Evolutionary conservation across 148 eudicot species (phyloP), one percentile per base, ranked within the genome.

Genomic region (Vaccinium myrtillus): DNA sequence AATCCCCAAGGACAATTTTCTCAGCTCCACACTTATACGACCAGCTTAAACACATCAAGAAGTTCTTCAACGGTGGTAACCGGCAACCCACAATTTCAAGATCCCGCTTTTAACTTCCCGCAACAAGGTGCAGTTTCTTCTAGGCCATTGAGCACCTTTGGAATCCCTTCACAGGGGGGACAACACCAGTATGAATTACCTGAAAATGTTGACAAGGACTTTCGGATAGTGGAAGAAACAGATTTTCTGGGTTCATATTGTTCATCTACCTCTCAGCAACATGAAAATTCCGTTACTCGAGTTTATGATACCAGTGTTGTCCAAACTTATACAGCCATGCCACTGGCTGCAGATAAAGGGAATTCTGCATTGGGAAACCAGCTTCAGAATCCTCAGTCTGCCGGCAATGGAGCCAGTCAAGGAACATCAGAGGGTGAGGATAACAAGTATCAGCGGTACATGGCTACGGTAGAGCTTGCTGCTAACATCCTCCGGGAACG

Each of bases 381-480:
- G 81, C 88, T 78, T 74, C 92, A 88, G 73, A 87, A 86, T 59
- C 83, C 61, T 81, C 93, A 91, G 83, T 74, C 92, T 67, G 78
- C 88, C 70, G 75, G 87, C 25, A 77, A 87, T 86, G 93, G 89
- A 71, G 83, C 84, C 67, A 85, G 81, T 83, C 93, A 91, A 87
- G 90, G 89, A 61, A 85, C 85, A 55, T 50, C 86, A 13, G 98
- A 93, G 85, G 87, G 78, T 71, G 98, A 91, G 90, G 95, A 56
- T 61, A 95, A 96, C 83, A 96, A 96, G 86, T 90, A 93, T 79
- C 94, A 93, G 84, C 92, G 96, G 4, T 96, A 96, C 87, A 93
- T 91, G 79, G 86, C 96, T 84, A 95, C 99, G 27, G 84, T 96
- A 46, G 91, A 95, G 53, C 93, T 95, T 89, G 99, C 99, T 50